These are phyloP conservation scores for Diplodia intermedia DNA, from an alignment of 2,329 filamentous ascomycete genomes.

Conservation along the genomic window DNA sequence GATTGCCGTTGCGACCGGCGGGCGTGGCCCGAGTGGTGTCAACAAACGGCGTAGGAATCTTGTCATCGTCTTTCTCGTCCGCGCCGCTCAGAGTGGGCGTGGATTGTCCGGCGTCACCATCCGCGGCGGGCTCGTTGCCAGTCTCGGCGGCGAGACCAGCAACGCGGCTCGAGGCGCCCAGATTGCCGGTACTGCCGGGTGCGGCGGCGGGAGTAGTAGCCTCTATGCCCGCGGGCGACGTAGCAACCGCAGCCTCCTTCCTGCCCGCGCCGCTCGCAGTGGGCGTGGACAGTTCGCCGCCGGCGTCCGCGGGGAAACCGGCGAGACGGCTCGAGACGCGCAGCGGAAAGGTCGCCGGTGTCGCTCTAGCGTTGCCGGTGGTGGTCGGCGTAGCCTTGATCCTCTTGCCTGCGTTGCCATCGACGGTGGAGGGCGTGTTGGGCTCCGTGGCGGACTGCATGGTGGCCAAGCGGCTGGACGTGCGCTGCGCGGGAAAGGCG, in stretches of 20 bases:
- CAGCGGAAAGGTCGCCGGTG: no score
- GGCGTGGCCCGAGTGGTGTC: neutral
- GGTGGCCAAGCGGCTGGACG: neutral
- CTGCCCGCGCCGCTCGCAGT: neutral
- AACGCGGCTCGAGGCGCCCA: slow-evolving; percentile 2
- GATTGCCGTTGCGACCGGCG: neutral
- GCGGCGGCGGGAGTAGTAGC: neutral
- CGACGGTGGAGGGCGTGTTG: neutral
- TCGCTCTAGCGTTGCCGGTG: neutral
- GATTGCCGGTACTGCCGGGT: neutral
- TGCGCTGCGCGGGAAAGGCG: neutral
- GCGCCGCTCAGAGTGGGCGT: no score
- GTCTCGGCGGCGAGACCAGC: neutral
- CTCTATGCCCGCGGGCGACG: neutral
- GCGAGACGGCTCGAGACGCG: slow-evolving; percentile 4
- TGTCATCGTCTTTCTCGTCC: neutral
- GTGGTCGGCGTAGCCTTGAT: neutral
- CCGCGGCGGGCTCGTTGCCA: neutral
- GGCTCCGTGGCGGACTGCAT: neutral
- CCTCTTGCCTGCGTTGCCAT: neutral
- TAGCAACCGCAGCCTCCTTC: neutral
- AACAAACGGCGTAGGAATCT: neutral
- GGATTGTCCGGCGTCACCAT: neutral
- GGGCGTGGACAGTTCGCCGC: neutral
- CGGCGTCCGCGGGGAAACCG: neutral